Evolutionary conservation across 176 grass and related monocot genomes (phyloP).

Genomic region (Phoenix dactylifera): DNA sequence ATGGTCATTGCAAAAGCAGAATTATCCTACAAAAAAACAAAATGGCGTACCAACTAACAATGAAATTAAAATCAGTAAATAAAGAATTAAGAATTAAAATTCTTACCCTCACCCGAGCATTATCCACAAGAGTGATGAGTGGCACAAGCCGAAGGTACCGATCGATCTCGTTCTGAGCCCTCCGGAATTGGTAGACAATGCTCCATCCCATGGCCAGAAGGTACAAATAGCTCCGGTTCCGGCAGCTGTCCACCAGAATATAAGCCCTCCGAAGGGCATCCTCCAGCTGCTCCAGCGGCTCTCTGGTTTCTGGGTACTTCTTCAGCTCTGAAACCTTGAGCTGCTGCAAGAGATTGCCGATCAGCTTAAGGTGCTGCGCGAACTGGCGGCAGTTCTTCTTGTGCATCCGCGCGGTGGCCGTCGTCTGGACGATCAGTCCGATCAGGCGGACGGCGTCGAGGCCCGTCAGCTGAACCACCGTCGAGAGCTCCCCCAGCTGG

Average conservation of each 20-base stretch:
- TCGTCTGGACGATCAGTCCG: conserved; percentile 18
- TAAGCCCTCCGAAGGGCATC: conserved; percentile 13
- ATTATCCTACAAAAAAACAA: no score
- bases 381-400: conserved; percentile 25
- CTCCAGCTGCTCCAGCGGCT: conserved; percentile 18
- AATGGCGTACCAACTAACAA: no score
- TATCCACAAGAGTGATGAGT: conserved; percentile 30
- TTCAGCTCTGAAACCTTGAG: conserved; percentile 23
- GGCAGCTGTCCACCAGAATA: conserved; percentile 17
- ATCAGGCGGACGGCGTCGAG: conserved; percentile 38
- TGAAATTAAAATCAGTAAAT: no score
- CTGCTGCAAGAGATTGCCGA: conserved; percentile 16
- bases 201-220: conserved; percentile 18
- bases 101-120: no score
- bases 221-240: conserved; percentile 7
- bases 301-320: conserved; percentile 7
- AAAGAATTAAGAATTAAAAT: no score
- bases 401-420: conserved; percentile 17
- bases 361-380: conserved; percentile 17
- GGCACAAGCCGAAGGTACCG: conserved; percentile 25
- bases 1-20: no score
- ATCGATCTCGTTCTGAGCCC: conserved; percentile 23
- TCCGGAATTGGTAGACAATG: conserved; percentile 15
- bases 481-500: conserved; percentile 1
- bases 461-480: conserved; percentile 23